Evolutionary conservation across 768 basidiomycete species (phyloP).

Genomic region (Cubamyces sp.): DNA sequence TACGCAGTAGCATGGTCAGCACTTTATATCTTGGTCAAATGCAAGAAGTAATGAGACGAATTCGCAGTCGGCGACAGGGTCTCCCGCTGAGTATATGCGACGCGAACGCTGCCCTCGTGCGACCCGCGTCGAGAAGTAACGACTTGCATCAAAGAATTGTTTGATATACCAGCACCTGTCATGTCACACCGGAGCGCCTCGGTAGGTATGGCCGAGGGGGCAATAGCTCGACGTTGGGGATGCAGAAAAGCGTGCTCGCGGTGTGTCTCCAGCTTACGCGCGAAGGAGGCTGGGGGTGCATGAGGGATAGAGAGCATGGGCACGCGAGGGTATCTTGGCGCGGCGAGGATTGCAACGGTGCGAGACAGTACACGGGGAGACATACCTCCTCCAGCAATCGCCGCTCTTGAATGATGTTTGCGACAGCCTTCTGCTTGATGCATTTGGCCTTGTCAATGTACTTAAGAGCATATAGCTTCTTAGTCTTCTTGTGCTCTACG

Average conservation of each 20-base stretch:
- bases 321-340: not conserved
- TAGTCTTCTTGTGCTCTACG: constrained; percentile 93
- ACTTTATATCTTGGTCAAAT: not conserved
- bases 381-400: constrained; percentile 87
- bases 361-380: not conserved
- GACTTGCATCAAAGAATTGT: too few species aligned
- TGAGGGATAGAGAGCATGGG: not conserved
- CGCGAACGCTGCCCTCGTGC: too few species aligned
- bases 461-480: constrained; percentile 92
- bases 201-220: not conserved
- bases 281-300: not conserved
- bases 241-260: too few species aligned
- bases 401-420: constrained; percentile 93
- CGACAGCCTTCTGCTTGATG: constrained; percentile 88
- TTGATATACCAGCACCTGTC: not conserved
- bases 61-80: too few species aligned
- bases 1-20: constrained; percentile 33
- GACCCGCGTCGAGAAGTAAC: too few species aligned
- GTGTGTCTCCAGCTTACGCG: not conserved
- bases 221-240: too few species aligned
- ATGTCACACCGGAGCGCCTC: constrained; percentile 2
- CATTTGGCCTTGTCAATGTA: constrained; percentile 97
- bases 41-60: too few species aligned
- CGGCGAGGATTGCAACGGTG: constrained; percentile 11
- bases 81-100: too few species aligned